Evolutionary conservation across 805 yeast genomes (phyloP).

Genomic region (Middelhovenomyces tepae): DNA sequence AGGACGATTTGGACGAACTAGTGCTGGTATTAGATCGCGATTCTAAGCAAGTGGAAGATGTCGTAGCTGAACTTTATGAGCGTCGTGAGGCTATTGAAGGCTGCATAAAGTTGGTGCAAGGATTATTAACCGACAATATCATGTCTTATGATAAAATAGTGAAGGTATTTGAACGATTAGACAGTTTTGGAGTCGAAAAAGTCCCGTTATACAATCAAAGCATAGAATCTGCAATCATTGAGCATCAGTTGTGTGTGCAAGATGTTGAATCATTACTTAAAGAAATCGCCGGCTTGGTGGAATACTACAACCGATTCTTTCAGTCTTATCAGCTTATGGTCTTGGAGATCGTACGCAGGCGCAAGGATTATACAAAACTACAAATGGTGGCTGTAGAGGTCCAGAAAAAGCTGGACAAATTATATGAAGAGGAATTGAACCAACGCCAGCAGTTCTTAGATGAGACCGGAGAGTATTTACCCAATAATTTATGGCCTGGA

Average conservation of each 20-base stretch:
- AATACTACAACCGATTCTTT: conserved; percentile 44
- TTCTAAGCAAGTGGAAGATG: conserved; percentile 27
- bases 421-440: conserved; percentile 37
- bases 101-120: conserved; percentile 13
- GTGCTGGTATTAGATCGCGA: conserved; percentile 41
- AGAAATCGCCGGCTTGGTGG: conserved; percentile 33
- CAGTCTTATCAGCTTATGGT: conserved; percentile 44
- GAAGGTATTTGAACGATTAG: conserved; percentile 11
- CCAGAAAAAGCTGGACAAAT: conserved; percentile 29
- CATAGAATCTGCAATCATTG: too few relatives aligned
- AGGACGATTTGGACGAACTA: conserved; percentile 41
- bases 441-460: conserved; percentile 37
- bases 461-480: conserved; percentile 47
- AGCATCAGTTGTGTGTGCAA: conserved; percentile 14
- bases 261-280: conserved; percentile 24
- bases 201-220: conserved; percentile 18
- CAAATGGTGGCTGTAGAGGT: conserved; percentile 34
- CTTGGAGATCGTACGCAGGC: conserved; percentile 46
- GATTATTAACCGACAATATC: conserved; percentile 18
- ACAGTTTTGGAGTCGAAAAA: conserved; percentile 15
- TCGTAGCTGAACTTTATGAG: conserved; percentile 19
- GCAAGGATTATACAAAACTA: conserved; percentile 34
- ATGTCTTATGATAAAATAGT: conserved; percentile 19
- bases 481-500: conserved; percentile 44
- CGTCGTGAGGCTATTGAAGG: conserved; percentile 14